Percentiles rank a stretch among this genome's conserved stretches.
phyloP scores from a whole-genome alignment of 108 stramenopile genomes.

The Discostella pseudostelligera region DNA sequence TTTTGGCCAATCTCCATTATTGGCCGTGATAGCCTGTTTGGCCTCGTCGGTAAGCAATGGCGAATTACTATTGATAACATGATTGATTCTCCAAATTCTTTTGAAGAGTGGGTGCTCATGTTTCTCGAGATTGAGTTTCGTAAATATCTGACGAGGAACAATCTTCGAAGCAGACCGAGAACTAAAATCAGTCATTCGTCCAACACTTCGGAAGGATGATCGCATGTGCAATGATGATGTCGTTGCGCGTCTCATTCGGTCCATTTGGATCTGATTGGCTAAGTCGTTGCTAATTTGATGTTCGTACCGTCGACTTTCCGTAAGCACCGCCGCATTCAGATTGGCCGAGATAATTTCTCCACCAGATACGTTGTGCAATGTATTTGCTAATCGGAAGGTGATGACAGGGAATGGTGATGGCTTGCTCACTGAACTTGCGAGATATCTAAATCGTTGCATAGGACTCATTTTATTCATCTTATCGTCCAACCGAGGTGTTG shows the following conservation, averaged over 20 bases:
- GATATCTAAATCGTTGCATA: conserved; percentile 6
- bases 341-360: conserved; percentile 70
- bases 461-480: conserved; percentile 6
- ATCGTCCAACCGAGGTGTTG: background rate
- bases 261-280: conserved; percentile 17
- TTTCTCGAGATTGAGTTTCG: conserved; percentile 57
- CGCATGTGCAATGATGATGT: too few species aligned
- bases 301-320: conserved; percentile 19
- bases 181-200: conserved; percentile 24
- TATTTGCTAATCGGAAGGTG: conserved; percentile 73
- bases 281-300: conserved; percentile 21
- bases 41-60: conserved; percentile 54
- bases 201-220: conserved; percentile 9
- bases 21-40: conserved; percentile 41
- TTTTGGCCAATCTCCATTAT: conserved; percentile 62
- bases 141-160: conserved; percentile 51
- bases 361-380: conserved; percentile 26
- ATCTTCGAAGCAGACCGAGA: conserved; percentile 27
- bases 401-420: conserved; percentile 62
- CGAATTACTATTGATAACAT: conserved; percentile 60
- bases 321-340: conserved; percentile 35
- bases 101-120: conserved; percentile 74
- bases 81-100: conserved; percentile 68
- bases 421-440: background rate
- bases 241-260: conserved; percentile 5